Evolutionary conservation across 129 eudicot species (phyloP).

Genomic region (Artemisia argyi): DNA sequence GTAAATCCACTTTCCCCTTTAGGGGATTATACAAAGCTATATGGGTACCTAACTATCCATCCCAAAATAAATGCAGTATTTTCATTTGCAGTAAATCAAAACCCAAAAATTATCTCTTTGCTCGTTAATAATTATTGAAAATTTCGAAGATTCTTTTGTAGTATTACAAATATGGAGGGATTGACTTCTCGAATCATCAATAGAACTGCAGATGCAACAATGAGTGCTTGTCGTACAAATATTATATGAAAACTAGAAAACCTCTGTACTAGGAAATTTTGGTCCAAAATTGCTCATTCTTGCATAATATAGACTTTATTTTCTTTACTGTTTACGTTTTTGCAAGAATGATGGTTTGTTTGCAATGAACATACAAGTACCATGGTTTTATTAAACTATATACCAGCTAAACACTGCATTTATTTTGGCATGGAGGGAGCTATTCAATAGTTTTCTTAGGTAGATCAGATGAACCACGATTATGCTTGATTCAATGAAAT

Average conservation of each 20-base stretch:
- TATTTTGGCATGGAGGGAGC: background rate
- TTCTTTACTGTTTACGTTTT: background rate
- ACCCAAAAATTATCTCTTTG: background rate
- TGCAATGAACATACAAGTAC: background rate
- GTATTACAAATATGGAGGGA: background rate
- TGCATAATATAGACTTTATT: background rate
- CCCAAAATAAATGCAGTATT: background rate
- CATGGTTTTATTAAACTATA: background rate
- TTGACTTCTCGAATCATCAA: background rate
- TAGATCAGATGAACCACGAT: background rate
- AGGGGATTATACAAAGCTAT: background rate
- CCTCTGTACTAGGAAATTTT: too few species aligned
- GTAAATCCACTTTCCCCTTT: slow-evolving; percentile 8
- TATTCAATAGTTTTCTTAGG: background rate
- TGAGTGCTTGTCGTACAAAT: too few species aligned
- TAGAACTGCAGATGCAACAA: too few species aligned
- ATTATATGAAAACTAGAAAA: too few species aligned
- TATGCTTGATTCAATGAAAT: slow-evolving; percentile 11
- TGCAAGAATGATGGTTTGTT: background rate
- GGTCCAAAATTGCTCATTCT: background rate
- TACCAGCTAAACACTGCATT: background rate
- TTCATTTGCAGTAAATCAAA: background rate
- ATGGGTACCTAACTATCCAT: too few species aligned
- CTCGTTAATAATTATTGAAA: background rate
- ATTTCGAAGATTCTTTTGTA: background rate